A percentile compares a stretch with the other conserved stretches of the same genome.
phyloP scores from a whole-genome alignment of 2,329 filamentous ascomycete species.

The Diaporthe ilicicola region DNA sequence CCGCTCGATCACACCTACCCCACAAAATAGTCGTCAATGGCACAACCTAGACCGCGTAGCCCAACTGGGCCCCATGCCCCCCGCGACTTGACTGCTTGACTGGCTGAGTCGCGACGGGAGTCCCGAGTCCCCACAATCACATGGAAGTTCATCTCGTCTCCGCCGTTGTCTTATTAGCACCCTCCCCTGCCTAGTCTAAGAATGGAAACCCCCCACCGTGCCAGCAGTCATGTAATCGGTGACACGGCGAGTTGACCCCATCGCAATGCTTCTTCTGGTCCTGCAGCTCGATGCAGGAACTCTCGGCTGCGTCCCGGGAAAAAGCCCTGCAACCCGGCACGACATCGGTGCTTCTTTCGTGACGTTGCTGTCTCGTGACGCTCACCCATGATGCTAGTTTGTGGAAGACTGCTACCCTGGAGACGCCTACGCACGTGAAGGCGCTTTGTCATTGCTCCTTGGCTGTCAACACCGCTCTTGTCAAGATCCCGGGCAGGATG shows the following conservation, averaged over 20 bases:
- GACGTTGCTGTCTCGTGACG: conserved; percentile 21
- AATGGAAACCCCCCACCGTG: neutral
- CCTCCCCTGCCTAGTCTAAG: conserved; percentile 13
- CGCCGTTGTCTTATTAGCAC: conserved; percentile 13
- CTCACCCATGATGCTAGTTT: conserved; percentile 17
- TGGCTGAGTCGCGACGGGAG: neutral
- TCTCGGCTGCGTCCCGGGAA: conserved; percentile 17
- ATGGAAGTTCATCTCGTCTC: conserved; percentile 2
- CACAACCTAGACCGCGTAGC: conserved; percentile 3
- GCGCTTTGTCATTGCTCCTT: conserved; percentile 6
- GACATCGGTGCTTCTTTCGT: conserved; percentile 39
- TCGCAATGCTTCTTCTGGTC: conserved; percentile 2
- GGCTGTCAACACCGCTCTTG: neutral
- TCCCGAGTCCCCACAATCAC: neutral
- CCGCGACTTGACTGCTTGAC: neutral
- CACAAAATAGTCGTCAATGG: conserved; percentile 20
- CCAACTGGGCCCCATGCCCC: neutral
- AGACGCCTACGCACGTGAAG: conserved; percentile 7
- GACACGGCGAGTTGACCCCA: conserved; percentile 7
- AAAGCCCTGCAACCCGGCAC: conserved; percentile 31
- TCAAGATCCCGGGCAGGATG: neutral
- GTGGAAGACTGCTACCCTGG: conserved; percentile 14
- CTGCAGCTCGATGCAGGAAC: conserved; percentile 24
- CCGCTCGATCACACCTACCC: conserved; percentile 23
- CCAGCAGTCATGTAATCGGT: conserved; percentile 17